Conservation (phyloP, 768 basidiomycete species). For the Terana coerulea region DNA sequence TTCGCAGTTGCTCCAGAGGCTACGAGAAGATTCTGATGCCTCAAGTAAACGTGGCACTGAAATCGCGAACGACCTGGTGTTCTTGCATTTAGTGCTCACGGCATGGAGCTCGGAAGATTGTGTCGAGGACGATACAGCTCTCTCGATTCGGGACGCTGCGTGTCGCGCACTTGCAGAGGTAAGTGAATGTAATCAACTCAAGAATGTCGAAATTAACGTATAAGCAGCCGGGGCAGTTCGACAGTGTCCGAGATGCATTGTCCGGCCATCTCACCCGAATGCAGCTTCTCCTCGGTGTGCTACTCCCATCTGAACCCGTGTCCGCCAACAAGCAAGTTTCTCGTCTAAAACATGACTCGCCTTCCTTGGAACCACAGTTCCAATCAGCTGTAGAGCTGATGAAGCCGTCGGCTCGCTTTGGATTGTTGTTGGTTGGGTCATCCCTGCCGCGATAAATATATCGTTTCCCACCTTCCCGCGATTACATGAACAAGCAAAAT, state of each 20-base stretch:
- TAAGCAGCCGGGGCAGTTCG: no score
- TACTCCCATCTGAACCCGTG: conserved; percentile 41
- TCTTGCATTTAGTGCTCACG: background rate
- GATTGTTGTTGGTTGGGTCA: conserved; percentile 62
- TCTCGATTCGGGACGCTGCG: no score
- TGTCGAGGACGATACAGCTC: no score
- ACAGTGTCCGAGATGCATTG: background rate
- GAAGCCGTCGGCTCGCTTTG: conserved; percentile 72
- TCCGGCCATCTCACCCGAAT: conserved; percentile 11
- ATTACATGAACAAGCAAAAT: no score
- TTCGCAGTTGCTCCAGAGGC: background rate
- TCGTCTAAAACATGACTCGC: conserved; percentile 40
- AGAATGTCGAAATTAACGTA: no score
- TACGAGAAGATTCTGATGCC: background rate
- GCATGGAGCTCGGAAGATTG: conserved; percentile 19
- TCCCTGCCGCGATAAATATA: conserved; percentile 26
- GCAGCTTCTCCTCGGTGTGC: conserved; percentile 57
- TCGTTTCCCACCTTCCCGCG: no score
- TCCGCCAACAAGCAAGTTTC: conserved; percentile 31
- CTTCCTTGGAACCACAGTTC: conserved; percentile 49
- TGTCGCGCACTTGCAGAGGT: no score
- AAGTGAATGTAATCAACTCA: no score
- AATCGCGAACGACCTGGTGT: background rate
- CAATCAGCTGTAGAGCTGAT: conserved; percentile 60
- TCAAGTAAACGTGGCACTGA: conserved; percentile 10